Evolutionary conservation across 2,329 filamentous ascomycete species (phyloP), one percentile per base, ranked within the genome.

Genomic region (Colletotrichum magnum): DNA sequence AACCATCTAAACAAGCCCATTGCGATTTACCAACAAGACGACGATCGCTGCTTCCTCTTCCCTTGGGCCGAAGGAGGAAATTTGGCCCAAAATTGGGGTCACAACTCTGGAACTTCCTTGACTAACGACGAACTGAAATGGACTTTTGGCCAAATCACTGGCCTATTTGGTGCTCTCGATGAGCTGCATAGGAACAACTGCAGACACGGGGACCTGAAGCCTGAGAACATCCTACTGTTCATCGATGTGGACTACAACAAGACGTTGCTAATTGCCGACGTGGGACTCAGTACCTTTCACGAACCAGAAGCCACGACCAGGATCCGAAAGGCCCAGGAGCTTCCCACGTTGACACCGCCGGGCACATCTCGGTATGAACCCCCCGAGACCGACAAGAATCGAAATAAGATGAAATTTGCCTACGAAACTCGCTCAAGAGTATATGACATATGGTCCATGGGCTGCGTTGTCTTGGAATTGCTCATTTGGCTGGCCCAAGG

Each of bases 391-490:
- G 58, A 5, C 5, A 50, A 12, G 16, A 4, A 21, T 9, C 47
- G 16, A 21, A 3, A 18, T 21, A 21, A 15, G 1, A 18, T n/a
- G n/a, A n/a, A n/a, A n/a, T n/a, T n/a, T n/a, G n/a, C n/a, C n/a
- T n/a, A n/a, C n/a, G n/a, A n/a, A n/a, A n/a, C n/a, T 5, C 58
- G 69, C 10, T 77, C 77, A 3, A 68, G 76, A 0, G 63, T 63
- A 0, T 79, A 75, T 13, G 77, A 79, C 4, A 70, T 74, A 6
- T 79, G 77, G 78, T 77, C 76, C 0, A 72, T 79, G 62, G 78
- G 76, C 0, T 78, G 75, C n/a, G 72, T 79, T 3, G 67, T 73
- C 1, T 62, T 79, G 4, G 77, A 79, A 52, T 72, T 75, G 1
- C 21, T 74, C 0, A 71, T 78, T 6, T 79, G 77, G 78, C 41